Conservation (phyloP, 768 basidiomycete species). For the Hygrocybe coccinea region DNA sequence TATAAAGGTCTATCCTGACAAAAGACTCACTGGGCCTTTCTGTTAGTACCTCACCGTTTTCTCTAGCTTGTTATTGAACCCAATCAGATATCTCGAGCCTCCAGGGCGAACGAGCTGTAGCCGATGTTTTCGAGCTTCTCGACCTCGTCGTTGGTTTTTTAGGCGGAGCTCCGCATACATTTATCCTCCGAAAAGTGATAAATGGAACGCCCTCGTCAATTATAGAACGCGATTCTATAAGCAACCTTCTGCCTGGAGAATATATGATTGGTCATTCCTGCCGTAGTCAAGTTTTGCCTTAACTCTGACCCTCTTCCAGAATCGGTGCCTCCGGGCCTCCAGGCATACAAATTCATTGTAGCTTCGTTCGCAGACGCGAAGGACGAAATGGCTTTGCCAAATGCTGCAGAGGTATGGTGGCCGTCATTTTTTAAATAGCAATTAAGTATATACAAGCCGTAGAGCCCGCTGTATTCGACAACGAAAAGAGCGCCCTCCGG, state of each 20-base stretch:
- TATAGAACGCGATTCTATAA: slow-evolving; percentile 1
- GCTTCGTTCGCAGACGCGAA: too few relatives aligned
- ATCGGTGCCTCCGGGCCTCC: slow-evolving; percentile 4
- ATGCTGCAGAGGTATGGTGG: too few relatives aligned
- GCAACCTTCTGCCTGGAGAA: slow-evolving; percentile 5
- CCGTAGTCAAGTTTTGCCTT: slow-evolving; percentile 1
- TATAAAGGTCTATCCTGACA: too few relatives aligned
- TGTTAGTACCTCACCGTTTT: too few relatives aligned
- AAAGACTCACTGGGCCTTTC: too few relatives aligned
- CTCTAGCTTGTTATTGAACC: neutral
- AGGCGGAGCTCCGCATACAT: slow-evolving; percentile 3
- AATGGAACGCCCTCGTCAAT: slow-evolving; percentile 1
- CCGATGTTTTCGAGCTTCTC: slow-evolving; percentile 8
- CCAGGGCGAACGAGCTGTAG: neutral
- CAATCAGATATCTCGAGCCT: slow-evolving; percentile 8
- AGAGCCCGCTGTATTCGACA: too few relatives aligned
- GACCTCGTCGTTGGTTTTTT: slow-evolving; percentile 3
- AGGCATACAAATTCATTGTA: neutral
- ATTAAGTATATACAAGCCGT: too few relatives aligned
- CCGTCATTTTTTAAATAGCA: too few relatives aligned
- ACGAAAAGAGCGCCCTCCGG: too few relatives aligned
- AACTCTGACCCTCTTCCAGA: slow-evolving; percentile 1
- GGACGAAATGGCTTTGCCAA: too few relatives aligned
- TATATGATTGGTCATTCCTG: slow-evolving; percentile 5
- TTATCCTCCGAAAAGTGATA: slow-evolving; percentile 3